Evolutionary conservation across 1,139 yeast genomes (phyloP), one percentile per base, ranked within the genome.

Genomic region (Debaryomyces udenii): DNA sequence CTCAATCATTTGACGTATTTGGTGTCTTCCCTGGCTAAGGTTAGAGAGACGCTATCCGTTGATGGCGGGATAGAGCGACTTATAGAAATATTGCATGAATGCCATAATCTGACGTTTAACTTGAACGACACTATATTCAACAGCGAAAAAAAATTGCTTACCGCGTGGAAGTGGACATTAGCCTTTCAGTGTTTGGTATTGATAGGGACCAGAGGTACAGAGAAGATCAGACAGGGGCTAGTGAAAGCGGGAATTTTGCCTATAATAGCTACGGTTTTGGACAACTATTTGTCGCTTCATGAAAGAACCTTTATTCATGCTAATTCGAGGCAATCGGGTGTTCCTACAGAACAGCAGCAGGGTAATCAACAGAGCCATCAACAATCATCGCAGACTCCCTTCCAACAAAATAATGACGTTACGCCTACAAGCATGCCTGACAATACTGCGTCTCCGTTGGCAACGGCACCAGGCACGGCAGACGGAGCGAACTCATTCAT

Each of bases 81-180:
- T 43, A 88, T 93, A 31, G 86, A 86, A 43, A 91, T 93, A 32
- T 70, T 93, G 42, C 88, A 87, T 56, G 95, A 86, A 53, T 90
- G 96, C 56, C 80, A 78, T 47, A 66, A 68, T 46, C 56, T 64
- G 41, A 59, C 66, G 6, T 64, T 57, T 49, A 61, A 57, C 44
- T 45, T 57, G 31, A 56, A 51, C 37, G 74, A 69, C 41, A 62
- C 57, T 50, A 65, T 78, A 22, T 74, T 75, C 40, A 68, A 66
- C 44, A 62, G 66, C 37, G 81, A 76, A 43, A 67, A 66, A 48
- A 77, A 76, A 46, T 74, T 84, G 17, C 67, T 87, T 43, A 76
- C 83, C 13, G 93, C 96, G 0, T 91, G 97, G 96, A 93, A 91
- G 65, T 93, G 99, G 99, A 88, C 96, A 5, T 68, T 93, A 45